A percentile compares a stretch with the other conserved stretches of the same genome.
These are phyloP conservation scores for Nannochloropsis limnetica DNA, from an alignment of 352 stramenopile species.

Conservation along the genomic window DNA sequence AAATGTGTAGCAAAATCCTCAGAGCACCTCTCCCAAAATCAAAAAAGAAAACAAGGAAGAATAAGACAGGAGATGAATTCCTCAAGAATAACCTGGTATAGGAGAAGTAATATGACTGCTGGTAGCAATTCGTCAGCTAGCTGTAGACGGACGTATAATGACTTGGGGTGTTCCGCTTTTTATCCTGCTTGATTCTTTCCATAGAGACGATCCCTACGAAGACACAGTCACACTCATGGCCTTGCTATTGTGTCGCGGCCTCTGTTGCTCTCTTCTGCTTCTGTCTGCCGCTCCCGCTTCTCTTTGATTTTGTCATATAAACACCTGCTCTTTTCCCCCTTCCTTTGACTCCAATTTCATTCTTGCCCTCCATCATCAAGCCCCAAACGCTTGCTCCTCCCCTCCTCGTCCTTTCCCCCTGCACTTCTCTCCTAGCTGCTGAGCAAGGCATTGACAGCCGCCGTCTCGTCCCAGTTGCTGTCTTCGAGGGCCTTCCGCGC, in stretches of 20 bases:
- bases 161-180: neutral
- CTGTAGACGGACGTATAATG: too few species aligned
- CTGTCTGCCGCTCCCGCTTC: neutral
- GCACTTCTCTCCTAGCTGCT: neutral
- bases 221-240: neutral
- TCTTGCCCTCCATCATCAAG: neutral
- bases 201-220: neutral
- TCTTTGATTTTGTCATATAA: neutral
- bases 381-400: neutral
- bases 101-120: too few species aligned
- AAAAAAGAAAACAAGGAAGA: too few species aligned
- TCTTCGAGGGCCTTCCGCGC: conserved; percentile 62
- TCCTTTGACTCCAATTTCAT: neutral
- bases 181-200: neutral
- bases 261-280: neutral
- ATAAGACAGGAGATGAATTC: too few species aligned
- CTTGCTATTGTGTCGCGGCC: neutral
- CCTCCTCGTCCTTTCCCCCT: neutral
- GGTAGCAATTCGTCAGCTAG: too few species aligned
- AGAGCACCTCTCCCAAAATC: too few species aligned
- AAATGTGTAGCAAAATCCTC: too few species aligned
- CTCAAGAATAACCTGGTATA: too few species aligned
- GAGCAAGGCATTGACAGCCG: conserved; percentile 59
- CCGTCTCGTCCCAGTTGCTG: conserved; percentile 70
- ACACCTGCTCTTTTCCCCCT: neutral